phyloP scores from a whole-genome alignment of 139 green algal species.

The Chara braunii region DNA sequence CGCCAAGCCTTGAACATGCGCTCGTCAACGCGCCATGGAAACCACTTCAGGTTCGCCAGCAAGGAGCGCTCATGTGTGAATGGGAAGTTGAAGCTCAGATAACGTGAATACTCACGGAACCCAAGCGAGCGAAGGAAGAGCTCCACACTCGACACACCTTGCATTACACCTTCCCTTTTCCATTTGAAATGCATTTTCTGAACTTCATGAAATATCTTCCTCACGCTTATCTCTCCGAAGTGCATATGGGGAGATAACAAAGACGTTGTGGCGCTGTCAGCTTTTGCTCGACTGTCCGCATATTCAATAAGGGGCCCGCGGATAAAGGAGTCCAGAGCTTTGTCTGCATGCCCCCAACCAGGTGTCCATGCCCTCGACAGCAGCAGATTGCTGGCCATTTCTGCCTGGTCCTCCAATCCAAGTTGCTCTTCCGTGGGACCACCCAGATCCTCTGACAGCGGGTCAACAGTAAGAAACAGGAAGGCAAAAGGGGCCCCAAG shows the following conservation, averaged over 20 bases:
- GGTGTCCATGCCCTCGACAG: conserved; percentile 68
- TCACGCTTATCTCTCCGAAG: conserved; percentile 63
- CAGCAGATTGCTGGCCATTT: conserved; percentile 62
- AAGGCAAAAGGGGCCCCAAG: conserved; percentile 19
- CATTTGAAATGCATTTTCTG: conserved; percentile 16
- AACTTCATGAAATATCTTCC: conserved; percentile 37
- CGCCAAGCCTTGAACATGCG: conserved; percentile 55
- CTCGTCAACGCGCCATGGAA: conserved; percentile 79
- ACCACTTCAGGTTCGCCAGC: conserved; percentile 74
- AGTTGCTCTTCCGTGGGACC: conserved; percentile 47
- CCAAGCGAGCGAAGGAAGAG: conserved; percentile 75
- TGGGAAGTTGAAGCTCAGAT: conserved; percentile 91
- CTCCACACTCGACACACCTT: conserved; percentile 12
- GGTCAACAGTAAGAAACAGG: conserved; percentile 51
- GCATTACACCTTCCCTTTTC: conserved; percentile 19
- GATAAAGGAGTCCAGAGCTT: conserved; percentile 63
- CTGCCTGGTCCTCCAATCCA: conserved; percentile 63
- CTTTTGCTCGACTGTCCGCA: conserved; percentile 53
- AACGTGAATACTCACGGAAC: conserved; percentile 81
- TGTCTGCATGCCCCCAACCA: conserved; percentile 50
- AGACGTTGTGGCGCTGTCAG: conserved; percentile 67
- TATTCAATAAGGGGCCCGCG: conserved; percentile 55
- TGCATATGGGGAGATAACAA: conserved; percentile 87
- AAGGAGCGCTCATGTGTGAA: conserved; percentile 87
- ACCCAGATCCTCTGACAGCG: conserved; percentile 35